Evolutionary conservation across 768 basidiomycete genomes (phyloP), one percentile per base, ranked within the genome.

Genomic region (Boletus huronensis): DNA sequence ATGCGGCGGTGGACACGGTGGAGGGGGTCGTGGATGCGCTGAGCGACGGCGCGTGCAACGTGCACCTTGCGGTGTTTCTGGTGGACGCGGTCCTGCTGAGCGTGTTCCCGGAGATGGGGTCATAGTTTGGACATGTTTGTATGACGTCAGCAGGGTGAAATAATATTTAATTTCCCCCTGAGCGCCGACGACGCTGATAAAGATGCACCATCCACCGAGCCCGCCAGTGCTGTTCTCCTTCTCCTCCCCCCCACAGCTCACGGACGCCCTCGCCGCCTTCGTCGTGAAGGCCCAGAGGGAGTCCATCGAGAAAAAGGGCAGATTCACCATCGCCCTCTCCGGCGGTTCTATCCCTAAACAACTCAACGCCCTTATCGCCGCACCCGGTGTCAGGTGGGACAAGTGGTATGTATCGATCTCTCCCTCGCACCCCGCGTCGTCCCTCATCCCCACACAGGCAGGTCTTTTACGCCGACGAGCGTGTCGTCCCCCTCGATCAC

Each of bases 401-500:
- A 90, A 91, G 71, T 99, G 97, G 96, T 93, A 4, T 4, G 4
- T 4, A 62, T 55, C 79, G 75, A n/a, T 35, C 34, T 29, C 21
- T 21, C 53, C 14, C 13, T 6, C 35, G 3, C 3, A 9, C 3
- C 28, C 8, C 7, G 7, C 3, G 0, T n/a, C 41, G 1, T 6
- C 6, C 13, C 55, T 61, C 45, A 62, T 5, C 38, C n/a, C 8
- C 35, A 11, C 28, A 29, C 69, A 98, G 96, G 97, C 94, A 98
- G 59, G 85, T 98, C 64, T 99, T 89, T 75, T 99, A 97, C 67
- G 93, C 87, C 29, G 97, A 99, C 72, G 97, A 99, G 74, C 90
- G 97, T 50, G 83, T 85, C 57, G 97, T 99, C 23, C 93, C 93
- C 8, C 84, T 97, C 67, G 87, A 97, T 76, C 79, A 96, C 72